Base-by-base conservation (phyloP, 2,329 filamentous ascomycete species). In the Penicillium sp. region DNA sequence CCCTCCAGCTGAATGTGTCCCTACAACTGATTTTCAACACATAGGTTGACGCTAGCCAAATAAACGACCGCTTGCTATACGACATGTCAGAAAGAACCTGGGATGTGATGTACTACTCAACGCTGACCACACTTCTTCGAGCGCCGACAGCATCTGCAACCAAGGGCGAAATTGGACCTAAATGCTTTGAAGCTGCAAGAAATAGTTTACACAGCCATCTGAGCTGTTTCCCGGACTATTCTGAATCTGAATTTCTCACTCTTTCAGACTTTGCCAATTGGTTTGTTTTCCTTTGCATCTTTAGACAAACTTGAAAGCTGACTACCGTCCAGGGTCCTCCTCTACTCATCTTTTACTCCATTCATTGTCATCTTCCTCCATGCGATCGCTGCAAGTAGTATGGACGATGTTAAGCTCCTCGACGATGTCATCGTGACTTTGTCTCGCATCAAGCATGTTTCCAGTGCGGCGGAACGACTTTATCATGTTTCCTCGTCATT, bases 361-460 rank as follows among this genome's bases (percentile, higher is more conserved):
- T 52, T 58, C 25, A 50, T 58, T 14, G 53, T 58, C 0, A 45
- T 54, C 1, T 56, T 58, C 31, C 46, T 46, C 15, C 44, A 47
- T 12, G 35, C 42, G 3, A 42, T 50, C 12, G 46, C 52, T 3
- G 43, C 52, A 6, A 45, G 26, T 4, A 48, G 41, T 26, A 14
- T 29, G 8, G 39, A 45, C 16, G 48, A 53, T 33, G 32, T 51
- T 16, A 33, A 41, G 15, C 39, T 55, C 9, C 45, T 55, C 3
- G 44, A 52, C 31, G 40, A 55, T 10, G 41, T 52, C 2, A 43
- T 45, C 2, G 20, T 20, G 2, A 52, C 45, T 2, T 29, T 52
- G 3, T 22, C 47, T 12, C 32, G 22, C 1, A 17, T 41, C 6
- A 30, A 33, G 6, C 12, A 14, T 10, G 39, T 45, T 9, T 52